Evolutionary conservation across 305 asterid genomes (phyloP), one percentile per base, ranked within the genome.

Genomic region (Fraxinus albicans): DNA sequence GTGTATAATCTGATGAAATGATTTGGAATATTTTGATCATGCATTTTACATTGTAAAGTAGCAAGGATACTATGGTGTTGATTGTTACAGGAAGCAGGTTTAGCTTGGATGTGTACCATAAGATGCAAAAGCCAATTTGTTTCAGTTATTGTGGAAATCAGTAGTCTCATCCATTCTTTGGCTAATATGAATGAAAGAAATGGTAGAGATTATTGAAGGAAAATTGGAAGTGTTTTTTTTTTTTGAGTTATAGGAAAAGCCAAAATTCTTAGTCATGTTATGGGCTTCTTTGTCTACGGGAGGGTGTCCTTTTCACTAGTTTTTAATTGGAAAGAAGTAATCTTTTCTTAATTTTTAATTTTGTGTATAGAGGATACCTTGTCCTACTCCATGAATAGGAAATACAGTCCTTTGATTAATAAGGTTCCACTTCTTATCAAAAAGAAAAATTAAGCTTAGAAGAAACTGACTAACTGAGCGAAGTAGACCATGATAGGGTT

Each of bases 401-500:
- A 67, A 27, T 67, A 72, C 34, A 73, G 77, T n/a, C 77, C 47
- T 70, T 8, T 72, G 44, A 73, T 73, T 70, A 0, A 29, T 6
- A 12, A 70, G 19, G 42, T 70, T 70, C 33, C 33, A 7, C 35
- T 31, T 15, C 75, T 13, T 29, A 70, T 70, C 76, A 15, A 70
- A 70, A 31, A 29, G 21, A 70, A 70, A 12, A 78, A 44, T 34
- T 67, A 58, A n/a, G 35, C 75, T 69, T 50, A n/a, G 42, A 53
- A 35, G 72, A 77, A 55, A 55, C 27, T 19, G 12, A 58, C 67
- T 53, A n/a, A 53, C 67, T 36, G 65, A 38, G 27, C 60, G 31
- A 19, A 15, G 25, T 35, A 81, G 78, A 78, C 65, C 63, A 38
- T 44, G 58, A 50, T 75, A 10, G 47, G 82, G 21, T 70, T 53